phyloP scores from a whole-genome alignment of 73 alveolate species.

The Vitrella brassicaformis region DNA sequence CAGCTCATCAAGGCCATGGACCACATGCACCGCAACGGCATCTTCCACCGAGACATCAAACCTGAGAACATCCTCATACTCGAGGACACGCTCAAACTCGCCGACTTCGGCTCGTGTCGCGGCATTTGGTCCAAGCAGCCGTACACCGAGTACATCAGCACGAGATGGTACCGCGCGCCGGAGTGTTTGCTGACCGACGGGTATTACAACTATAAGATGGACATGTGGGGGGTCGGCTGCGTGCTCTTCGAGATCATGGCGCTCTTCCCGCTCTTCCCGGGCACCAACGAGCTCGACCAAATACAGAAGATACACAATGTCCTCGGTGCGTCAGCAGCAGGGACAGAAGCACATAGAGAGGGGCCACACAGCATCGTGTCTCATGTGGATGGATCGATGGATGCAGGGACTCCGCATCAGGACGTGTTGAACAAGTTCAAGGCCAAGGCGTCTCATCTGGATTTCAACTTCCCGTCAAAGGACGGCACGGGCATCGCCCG shows the following conservation, averaged over 20 bases:
- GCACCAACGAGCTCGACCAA: conserved; percentile 90
- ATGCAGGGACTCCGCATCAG: conserved; percentile 78
- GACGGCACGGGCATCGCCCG: conserved; percentile 77
- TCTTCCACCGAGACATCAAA: conserved; percentile 84
- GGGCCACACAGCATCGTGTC: too few relatives aligned
- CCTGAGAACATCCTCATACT: conserved; percentile 44
- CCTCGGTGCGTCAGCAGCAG: too few relatives aligned
- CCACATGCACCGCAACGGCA: conserved; percentile 90
- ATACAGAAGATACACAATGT: conserved; percentile 85
- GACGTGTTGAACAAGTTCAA: conserved; percentile 62
- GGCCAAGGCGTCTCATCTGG: conserved; percentile 72
- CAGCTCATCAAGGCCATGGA: conserved; percentile 77
- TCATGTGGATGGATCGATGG: too few relatives aligned
- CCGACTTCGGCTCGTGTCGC: conserved; percentile 82
- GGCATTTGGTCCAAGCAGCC: conserved; percentile 87
- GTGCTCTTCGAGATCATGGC: conserved; percentile 90
- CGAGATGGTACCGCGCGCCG: conserved; percentile 79
- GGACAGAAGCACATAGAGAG: too few relatives aligned
- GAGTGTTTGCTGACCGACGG: conserved; percentile 97
- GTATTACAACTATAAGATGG: conserved; percentile 93
- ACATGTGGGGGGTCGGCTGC: conserved; percentile 98
- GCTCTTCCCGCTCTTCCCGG: conserved; percentile 82
- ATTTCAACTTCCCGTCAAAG: conserved; percentile 62
- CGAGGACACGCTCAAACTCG: conserved; percentile 60
- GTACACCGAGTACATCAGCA: conserved; percentile 77